Base-by-base conservation (phyloP, 768 basidiomycete genomes). In the Boletus pseudopeckii region DNA sequence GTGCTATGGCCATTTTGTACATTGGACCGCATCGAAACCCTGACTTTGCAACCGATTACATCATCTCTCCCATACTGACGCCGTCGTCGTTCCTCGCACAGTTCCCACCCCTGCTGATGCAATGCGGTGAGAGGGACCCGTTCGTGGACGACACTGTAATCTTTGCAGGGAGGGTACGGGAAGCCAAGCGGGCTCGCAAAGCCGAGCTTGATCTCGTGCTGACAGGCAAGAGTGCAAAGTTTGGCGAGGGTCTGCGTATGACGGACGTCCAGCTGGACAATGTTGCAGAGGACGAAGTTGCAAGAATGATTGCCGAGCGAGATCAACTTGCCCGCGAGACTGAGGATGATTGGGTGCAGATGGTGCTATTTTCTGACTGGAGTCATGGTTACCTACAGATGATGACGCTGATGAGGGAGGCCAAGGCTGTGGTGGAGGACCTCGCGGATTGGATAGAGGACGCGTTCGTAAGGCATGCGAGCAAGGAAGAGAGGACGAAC, bases 81-180 rank as follows among this genome's bases (percentile, higher is more conserved):
- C 96, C 96, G 5, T 75, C 79, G 45, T 76, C 82, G 50, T 76
- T 98, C 4, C 83, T 99, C 13, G 92, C 91, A 1, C 88, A 92
- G 62, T 98, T 98, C 73, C 97, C 97, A 28, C 93, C 92, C 10
- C 79, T 98, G 40, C 80, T 95, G 56, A 84, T 98, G 79, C 90
- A 95, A 64, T 94, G 92, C 61, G 97, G 97, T 17, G 97, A 98
- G 72, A 94, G 92, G 65, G 87, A 89, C 57, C 92, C 96, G 0
- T 92, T 99, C 63, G 93, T 97, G 22, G 97, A 99, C 70, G 97
- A 98, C 68, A 98, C 93, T 0, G 88, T 99, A 58, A 92, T 98
- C 62, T 96, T 98, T 64, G 91, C 94, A 3, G 96, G 95, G 14
- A 85, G 91, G 30, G 78, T 99, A n/a, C 79, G 96, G 26, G 92